phyloP scores from a whole-genome alignment of 768 basidiomycete species.

The Collybia nuda region DNA sequence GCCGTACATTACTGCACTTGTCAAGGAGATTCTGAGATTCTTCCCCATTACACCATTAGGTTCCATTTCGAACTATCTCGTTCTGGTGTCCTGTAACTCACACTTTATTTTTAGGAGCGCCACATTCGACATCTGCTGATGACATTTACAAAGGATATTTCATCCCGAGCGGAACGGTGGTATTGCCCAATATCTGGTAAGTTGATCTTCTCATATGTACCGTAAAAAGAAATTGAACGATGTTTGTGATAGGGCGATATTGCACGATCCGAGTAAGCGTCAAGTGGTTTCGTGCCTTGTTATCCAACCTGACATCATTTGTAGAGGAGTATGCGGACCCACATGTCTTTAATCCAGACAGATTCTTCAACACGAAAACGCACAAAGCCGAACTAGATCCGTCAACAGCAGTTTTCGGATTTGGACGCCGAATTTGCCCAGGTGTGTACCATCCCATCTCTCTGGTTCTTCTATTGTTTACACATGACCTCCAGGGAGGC shows the following conservation, averaged over 20 bases:
- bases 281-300: not conserved
- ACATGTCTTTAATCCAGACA: slow-evolving; percentile 3
- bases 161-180: slow-evolving; percentile 5
- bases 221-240: not conserved
- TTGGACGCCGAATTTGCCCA: slow-evolving; percentile 3
- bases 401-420: slow-evolving; percentile 1
- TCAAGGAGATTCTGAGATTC: slow-evolving; percentile 5
- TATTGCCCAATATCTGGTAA: slow-evolving; percentile 4
- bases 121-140: not conserved
- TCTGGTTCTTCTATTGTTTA: too few relatives aligned
- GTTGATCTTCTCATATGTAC: not conserved
- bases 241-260: not conserved
- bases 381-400: slow-evolving; percentile 2
- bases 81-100: too few relatives aligned
- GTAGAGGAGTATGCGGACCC: slow-evolving; percentile 1
- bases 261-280: not conserved
- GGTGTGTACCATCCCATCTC: too few relatives aligned
- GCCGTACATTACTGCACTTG: slow-evolving; percentile 1
- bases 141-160: slow-evolving; percentile 4
- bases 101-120: too few relatives aligned
- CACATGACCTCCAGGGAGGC: too few relatives aligned
- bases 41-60: slow-evolving; percentile 3
- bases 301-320: not conserved
- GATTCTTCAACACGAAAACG: slow-evolving; percentile 4
- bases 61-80: not conserved